Conservation (phyloP, 1,139 yeast species). For the Candida frijolesensis region DNA sequence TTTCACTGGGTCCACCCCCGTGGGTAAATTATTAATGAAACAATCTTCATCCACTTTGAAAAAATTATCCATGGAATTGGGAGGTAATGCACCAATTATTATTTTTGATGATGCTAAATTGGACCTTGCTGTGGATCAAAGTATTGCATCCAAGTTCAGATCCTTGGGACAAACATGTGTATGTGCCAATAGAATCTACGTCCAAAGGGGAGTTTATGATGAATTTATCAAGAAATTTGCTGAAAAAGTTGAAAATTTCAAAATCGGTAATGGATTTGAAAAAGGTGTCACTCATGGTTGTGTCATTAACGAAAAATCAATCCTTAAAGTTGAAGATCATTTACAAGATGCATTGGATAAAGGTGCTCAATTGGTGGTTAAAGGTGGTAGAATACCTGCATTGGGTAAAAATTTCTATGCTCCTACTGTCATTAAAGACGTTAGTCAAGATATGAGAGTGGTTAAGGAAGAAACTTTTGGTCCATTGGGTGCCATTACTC, state of each 20-base stretch:
- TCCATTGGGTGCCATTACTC: constrained; percentile 46
- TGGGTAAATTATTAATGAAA: constrained; percentile 53
- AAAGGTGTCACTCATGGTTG: constrained; percentile 49
- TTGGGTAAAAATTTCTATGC: constrained; percentile 43
- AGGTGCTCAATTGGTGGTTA: constrained; percentile 43
- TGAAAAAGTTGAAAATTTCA: constrained; percentile 33
- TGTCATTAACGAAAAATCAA: constrained; percentile 42
- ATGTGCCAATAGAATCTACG: constrained; percentile 81
- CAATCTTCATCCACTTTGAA: constrained; percentile 49
- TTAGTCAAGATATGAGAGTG: constrained; percentile 43
- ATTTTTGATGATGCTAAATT: constrained; percentile 52
- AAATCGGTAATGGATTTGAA: constrained; percentile 48
- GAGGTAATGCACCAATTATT: constrained; percentile 56
- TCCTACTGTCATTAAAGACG: constrained; percentile 42
- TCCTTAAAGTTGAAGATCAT: constrained; percentile 42
- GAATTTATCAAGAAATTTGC: constrained; percentile 43
- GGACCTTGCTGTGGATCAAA: constrained; percentile 50
- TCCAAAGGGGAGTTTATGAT: constrained; percentile 71
- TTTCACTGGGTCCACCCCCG: constrained; percentile 62
- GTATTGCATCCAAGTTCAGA: constrained; percentile 59
- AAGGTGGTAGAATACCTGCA: constrained; percentile 46
- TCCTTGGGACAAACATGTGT: constrained; percentile 91
- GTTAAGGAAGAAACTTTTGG: constrained; percentile 50
- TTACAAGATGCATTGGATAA: constrained; percentile 43
- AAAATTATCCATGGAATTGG: constrained; percentile 53